A percentile compares a stretch with the other conserved stretches of the same genome.
Evolutionary conservation across 805 yeast species (phyloP).

Genomic region (Scheffersomyces ergatensis): DNA sequence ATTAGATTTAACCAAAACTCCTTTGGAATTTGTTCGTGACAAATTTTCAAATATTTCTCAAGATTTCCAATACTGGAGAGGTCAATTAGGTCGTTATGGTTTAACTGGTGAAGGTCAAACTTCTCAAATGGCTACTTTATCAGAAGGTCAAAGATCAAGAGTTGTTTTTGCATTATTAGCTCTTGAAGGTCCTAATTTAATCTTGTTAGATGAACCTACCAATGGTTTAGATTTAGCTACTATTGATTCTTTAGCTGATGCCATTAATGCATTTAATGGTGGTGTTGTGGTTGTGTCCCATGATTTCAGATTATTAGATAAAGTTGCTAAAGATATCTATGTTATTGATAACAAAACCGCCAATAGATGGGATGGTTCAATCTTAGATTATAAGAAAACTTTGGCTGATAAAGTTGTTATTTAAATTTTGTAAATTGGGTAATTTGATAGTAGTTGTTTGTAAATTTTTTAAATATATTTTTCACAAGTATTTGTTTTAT

Average conservation of each 20-base stretch:
- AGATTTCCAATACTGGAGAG: slow-evolving; percentile 98
- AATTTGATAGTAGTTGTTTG: no score
- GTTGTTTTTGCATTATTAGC: slow-evolving; percentile 97
- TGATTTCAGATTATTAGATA: slow-evolving; percentile 96
- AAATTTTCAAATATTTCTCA: slow-evolving; percentile 87
- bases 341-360: slow-evolving; percentile 96
- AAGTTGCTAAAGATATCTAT: slow-evolving; percentile 94
- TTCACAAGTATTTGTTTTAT: no score
- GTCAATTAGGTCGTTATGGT: slow-evolving; percentile 96
- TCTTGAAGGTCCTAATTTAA: slow-evolving; percentile 89
- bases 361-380: slow-evolving; percentile 93
- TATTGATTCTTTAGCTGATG: slow-evolving; percentile 95
- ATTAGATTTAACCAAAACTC: slow-evolving; percentile 90
- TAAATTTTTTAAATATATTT: no score
- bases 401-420: slow-evolving; percentile 88
- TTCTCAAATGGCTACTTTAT: slow-evolving; percentile 95
- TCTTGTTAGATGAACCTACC: slow-evolving; percentile 98
- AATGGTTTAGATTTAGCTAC: slow-evolving; percentile 99
- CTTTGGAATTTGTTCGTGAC: slow-evolving; percentile 95
- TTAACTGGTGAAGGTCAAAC: slow-evolving; percentile 99
- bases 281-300: slow-evolving; percentile 99
- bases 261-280: slow-evolving; percentile 91
- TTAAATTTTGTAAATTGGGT: slow-evolving; percentile 14
- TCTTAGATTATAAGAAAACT: slow-evolving; percentile 88
- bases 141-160: slow-evolving; percentile 99